Base-by-base conservation (phyloP, 2,329 filamentous ascomycete species). In the Aspergillus caelatus region DNA sequence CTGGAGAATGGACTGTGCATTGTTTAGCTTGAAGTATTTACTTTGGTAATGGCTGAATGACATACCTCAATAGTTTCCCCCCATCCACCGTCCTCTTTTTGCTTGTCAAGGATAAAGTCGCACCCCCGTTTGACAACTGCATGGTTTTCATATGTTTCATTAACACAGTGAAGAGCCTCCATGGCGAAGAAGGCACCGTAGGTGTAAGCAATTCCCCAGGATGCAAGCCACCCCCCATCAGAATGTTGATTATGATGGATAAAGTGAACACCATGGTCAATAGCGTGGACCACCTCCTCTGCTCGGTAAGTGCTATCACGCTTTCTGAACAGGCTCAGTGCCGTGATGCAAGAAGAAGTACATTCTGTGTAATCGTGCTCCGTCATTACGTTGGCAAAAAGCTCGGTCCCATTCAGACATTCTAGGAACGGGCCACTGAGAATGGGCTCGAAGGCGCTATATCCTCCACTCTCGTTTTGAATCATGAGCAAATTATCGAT, bases 391-490 rank as follows among this genome's bases (percentile, higher is more conserved):
- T 48, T 30, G 2, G 23, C 23, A n/a, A 58, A 58, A n/a, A 46
- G 14, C n/a, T 58, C 56, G 2, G 56, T 58, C 16, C 56, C 56
- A 19, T 58, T 58, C 9, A 58, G 26, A 26, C 4, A 16, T 26
- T 58, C 56, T 2, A 58, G 14, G 9, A 19, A 45, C 16, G 26
- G 23, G 16, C 56, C 30, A 4, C 16, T 34, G 3, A 19, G 23
- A 26, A 34, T 48, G 5, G 56, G 56, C 23, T 58, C 56, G 28
- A 58, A 58, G 19, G 39, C 23, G 23, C 56, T 58, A 36, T 58
- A 58, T 8, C 56, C 41, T 6, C 56, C 56, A 11, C 7, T 34
- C 3, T 28, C 16, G 2, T 48, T 58, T 23, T 58, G 41, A 2
- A 58, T 48, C 23, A 58, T 30, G 14, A 58, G 39, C 8, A 58